phyloP scores from a whole-genome alignment of 108 stramenopile genomes.

The Epipyxis sp. region DNA sequence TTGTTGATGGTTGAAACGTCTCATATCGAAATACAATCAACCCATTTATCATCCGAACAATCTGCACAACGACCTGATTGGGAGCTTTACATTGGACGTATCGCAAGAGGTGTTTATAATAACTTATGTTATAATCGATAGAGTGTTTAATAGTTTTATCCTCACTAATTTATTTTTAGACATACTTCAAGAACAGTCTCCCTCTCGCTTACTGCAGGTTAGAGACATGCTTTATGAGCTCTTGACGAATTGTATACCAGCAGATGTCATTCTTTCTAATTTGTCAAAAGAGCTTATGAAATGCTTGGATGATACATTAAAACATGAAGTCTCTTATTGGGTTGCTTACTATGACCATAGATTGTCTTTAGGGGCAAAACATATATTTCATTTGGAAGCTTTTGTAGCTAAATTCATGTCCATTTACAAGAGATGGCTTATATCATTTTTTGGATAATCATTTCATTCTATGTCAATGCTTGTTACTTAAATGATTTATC shows the following conservation, averaged over 20 bases:
- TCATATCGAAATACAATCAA: slow-evolving; percentile 58
- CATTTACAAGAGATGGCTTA: slow-evolving; percentile 85
- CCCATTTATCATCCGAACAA: too few relatives aligned
- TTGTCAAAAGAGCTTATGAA: slow-evolving; percentile 73
- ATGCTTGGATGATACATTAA: slow-evolving; percentile 77
- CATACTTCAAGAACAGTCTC: slow-evolving; percentile 20
- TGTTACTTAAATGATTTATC: too few relatives aligned
- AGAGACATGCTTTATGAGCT: slow-evolving; percentile 93
- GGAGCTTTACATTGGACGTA: slow-evolving; percentile 84
- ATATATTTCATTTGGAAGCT: slow-evolving; percentile 97
- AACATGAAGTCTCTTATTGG: slow-evolving; percentile 79
- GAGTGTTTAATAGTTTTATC: too few relatives aligned
- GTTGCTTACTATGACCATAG: slow-evolving; percentile 96
- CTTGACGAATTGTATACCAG: slow-evolving; percentile 92
- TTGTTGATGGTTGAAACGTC: slow-evolving; percentile 92
- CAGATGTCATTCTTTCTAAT: slow-evolving; percentile 72
- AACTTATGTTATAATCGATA: too few relatives aligned
- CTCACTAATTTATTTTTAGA: too few relatives aligned
- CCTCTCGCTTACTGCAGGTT: slow-evolving; percentile 44
- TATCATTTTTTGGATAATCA: slow-evolving; percentile 70
- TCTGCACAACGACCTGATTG: slow-evolving; percentile 66
- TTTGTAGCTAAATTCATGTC: slow-evolving; percentile 97
- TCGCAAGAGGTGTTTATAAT: slow-evolving; percentile 78
- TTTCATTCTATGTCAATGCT: too few relatives aligned
- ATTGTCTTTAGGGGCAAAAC: slow-evolving; percentile 82